Percentiles rank a stretch among this genome's conserved stretches.
Evolutionary conservation across 345 rosid genomes (phyloP).

Genomic region (Sonneratia alba): DNA sequence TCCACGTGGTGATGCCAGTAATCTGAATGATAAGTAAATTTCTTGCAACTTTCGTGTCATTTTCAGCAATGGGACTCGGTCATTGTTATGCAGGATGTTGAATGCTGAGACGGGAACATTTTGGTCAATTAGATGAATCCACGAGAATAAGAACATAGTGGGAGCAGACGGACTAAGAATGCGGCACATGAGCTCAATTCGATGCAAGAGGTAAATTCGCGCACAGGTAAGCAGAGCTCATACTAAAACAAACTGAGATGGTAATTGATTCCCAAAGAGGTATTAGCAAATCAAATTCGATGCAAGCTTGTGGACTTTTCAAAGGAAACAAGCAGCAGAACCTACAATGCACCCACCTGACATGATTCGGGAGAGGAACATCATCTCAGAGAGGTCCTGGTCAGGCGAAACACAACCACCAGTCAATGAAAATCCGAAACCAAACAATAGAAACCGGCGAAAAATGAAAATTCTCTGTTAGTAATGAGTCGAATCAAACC

Average conservation of each 20-base stretch:
- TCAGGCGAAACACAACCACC: neutral
- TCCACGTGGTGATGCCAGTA: no score
- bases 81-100: neutral
- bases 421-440: neutral
- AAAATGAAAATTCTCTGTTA: no score
- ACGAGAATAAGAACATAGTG: no score
- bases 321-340: neutral
- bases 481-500: neutral
- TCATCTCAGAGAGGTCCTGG: constrained; percentile 4
- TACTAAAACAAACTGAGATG: neutral
- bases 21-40: neutral
- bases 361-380: constrained; percentile 1
- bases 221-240: neutral
- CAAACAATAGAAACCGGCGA: neutral
- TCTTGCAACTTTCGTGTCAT: neutral
- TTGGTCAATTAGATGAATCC: no score
- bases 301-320: neutral
- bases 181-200: neutral
- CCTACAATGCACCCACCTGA: neutral
- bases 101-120: neutral
- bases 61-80: neutral
- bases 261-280: neutral
- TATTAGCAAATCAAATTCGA: neutral
- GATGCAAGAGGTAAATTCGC: neutral
- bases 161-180: no score